Evolutionary conservation across 495 filamentous ascomycete species (phyloP).

Genomic region (Amorphotheca resinae): DNA sequence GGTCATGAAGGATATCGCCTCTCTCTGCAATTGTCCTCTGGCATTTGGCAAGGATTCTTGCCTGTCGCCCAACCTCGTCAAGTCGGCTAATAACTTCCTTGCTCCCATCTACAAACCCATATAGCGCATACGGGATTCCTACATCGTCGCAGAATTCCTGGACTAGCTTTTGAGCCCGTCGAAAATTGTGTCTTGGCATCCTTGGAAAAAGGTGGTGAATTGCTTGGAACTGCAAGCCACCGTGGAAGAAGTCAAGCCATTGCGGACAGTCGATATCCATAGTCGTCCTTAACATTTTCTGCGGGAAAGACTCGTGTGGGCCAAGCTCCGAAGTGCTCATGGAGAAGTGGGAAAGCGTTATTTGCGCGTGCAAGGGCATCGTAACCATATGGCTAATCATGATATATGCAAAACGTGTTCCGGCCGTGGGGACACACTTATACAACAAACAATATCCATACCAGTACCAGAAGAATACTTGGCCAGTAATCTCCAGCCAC

Average conservation of each 20-base stretch:
- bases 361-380: slow-evolving; percentile 84
- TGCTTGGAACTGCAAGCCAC: slow-evolving; percentile 91
- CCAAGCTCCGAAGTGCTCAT: slow-evolving; percentile 93
- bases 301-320: slow-evolving; percentile 77
- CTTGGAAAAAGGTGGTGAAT: slow-evolving; percentile 91
- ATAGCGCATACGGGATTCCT: slow-evolving; percentile 85
- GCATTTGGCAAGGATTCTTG: slow-evolving; percentile 77
- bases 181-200: slow-evolving; percentile 90
- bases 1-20: slow-evolving; percentile 27
- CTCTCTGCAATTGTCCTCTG: slow-evolving; percentile 43
- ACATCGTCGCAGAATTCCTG: slow-evolving; percentile 85
- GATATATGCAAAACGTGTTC: slow-evolving; percentile 60
- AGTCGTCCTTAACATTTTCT: slow-evolving; percentile 93
- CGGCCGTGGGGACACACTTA: slow-evolving; percentile 54
- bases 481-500: slow-evolving; percentile 70
- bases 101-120: slow-evolving; percentile 89
- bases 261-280: slow-evolving; percentile 95
- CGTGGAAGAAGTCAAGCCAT: slow-evolving; percentile 96
- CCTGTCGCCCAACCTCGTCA: slow-evolving; percentile 78
- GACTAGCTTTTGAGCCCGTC: slow-evolving; percentile 68
- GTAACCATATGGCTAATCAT: slow-evolving; percentile 81
- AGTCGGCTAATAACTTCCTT: slow-evolving; percentile 74
- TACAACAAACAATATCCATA: slow-evolving; percentile 82
- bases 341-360: slow-evolving; percentile 91
- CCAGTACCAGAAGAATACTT: slow-evolving; percentile 89